Percentiles rank a stretch among this genome's conserved stretches.
phyloP scores from a whole-genome alignment of 2,329 filamentous ascomycete species.

The Rugonectria rugulosa region DNA sequence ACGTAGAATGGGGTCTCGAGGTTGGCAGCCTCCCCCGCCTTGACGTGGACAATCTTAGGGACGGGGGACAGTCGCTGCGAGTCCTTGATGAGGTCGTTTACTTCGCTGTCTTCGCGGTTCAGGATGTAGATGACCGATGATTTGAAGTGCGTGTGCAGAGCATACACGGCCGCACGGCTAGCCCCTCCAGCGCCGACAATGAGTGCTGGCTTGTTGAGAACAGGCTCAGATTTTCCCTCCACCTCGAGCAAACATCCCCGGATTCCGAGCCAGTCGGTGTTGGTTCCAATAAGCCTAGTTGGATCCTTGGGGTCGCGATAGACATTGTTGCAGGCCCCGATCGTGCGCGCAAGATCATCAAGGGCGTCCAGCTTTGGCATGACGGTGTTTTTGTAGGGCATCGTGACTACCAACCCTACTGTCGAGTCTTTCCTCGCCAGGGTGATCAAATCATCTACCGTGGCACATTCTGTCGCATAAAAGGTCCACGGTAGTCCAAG shows the following conservation, averaged over 20 bases:
- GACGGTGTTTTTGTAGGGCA: slow-evolving; percentile 51
- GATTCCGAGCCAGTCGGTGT: slow-evolving; percentile 54
- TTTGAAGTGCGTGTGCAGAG: slow-evolving; percentile 38
- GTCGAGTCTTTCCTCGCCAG: slow-evolving; percentile 42
- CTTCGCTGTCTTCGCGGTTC: slow-evolving; percentile 42
- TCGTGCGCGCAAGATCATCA: slow-evolving; percentile 44
- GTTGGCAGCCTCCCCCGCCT: slow-evolving; percentile 34
- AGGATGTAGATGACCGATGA: slow-evolving; percentile 45
- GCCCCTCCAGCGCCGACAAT: slow-evolving; percentile 53
- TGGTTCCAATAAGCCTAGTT: slow-evolving; percentile 45
- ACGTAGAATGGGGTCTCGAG: slow-evolving; percentile 43
- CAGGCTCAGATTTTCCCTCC: slow-evolving; percentile 13
- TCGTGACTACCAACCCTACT: slow-evolving; percentile 38
- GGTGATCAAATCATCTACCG: slow-evolving; percentile 42
- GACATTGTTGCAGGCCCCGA: slow-evolving; percentile 50
- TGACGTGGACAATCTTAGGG: slow-evolving; percentile 42
- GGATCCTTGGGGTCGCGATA: slow-evolving; percentile 36
- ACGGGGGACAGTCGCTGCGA: slow-evolving; percentile 24
- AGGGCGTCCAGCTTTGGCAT: slow-evolving; percentile 46
- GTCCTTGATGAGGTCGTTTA: slow-evolving; percentile 37
- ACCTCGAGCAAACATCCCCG: slow-evolving; percentile 42
- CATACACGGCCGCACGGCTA: slow-evolving; percentile 49
- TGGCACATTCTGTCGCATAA: slow-evolving; percentile 38
- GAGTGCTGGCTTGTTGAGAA: slow-evolving; percentile 37
- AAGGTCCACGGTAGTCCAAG: slow-evolving; percentile 45